phyloP scores from a whole-genome alignment of 176 grass and related monocot species.

The Eleusine coracana region DNA sequence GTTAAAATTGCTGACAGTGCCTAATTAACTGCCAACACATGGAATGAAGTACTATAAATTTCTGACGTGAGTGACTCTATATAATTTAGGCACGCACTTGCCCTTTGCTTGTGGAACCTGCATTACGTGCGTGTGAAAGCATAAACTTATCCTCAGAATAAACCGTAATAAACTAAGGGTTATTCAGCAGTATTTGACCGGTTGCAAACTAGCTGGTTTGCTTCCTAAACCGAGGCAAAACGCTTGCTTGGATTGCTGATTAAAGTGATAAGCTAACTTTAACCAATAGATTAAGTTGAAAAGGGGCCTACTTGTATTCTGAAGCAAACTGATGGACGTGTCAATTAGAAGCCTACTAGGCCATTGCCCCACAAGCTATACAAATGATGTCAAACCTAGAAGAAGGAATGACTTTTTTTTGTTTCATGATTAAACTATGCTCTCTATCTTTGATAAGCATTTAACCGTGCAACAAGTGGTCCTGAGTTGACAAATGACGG shows the following conservation, averaged over 20 bases:
- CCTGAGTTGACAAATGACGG: not conserved
- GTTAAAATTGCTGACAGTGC: not conserved
- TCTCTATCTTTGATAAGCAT: not conserved
- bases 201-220: not conserved
- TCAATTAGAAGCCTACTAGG: not conserved
- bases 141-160: conserved; percentile 13
- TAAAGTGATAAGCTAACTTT: not conserved
- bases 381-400: conserved; percentile 21
- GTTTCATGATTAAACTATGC: not conserved
- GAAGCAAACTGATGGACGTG: conserved; percentile 20
- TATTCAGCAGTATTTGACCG: conserved; percentile 13
- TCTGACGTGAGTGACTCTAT: conserved; percentile 8
- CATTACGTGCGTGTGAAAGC: conserved; percentile 28
- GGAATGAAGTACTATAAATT: not conserved
- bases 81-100: not conserved
- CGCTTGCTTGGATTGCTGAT: not conserved
- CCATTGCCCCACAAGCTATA: conserved; percentile 19
- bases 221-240: conserved; percentile 40
- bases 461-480: conserved; percentile 1
- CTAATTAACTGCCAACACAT: not conserved
- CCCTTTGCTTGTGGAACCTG: conserved; percentile 23
- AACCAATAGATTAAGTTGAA: conserved; percentile 2
- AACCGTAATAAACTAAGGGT: not conserved
- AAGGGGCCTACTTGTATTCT: conserved; percentile 4
- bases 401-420: not conserved